These are phyloP conservation scores for Hyphodiscus sp. DNA, from an alignment of 2,329 filamentous ascomycete genomes.

Conservation along the genomic window DNA sequence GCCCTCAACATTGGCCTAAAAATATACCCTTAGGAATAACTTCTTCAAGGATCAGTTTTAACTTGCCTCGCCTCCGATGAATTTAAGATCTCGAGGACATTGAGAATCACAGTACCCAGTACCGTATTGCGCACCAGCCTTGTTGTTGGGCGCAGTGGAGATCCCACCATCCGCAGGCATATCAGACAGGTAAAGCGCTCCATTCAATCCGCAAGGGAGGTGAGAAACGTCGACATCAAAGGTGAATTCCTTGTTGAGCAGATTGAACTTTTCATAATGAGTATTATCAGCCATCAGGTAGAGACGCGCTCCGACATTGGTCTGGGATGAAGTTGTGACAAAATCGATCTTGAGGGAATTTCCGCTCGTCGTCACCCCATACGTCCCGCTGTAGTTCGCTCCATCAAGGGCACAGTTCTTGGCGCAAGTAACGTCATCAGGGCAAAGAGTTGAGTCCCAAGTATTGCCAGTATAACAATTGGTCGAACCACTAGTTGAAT, in stretches of 20 bases:
- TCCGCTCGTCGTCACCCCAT: slow-evolving; percentile 47
- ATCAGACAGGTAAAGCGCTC: slow-evolving; percentile 59
- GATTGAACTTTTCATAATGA: slow-evolving; percentile 58
- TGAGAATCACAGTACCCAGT: slow-evolving; percentile 60
- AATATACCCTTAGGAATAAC: too few relatives aligned
- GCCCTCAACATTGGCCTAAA: slow-evolving; percentile 46
- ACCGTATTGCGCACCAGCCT: slow-evolving; percentile 52
- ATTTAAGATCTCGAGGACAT: slow-evolving; percentile 46
- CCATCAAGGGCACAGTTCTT: slow-evolving; percentile 46
- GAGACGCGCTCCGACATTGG: slow-evolving; percentile 49
- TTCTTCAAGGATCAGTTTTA: background rate
- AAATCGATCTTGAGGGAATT: slow-evolving; percentile 49
- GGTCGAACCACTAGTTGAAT: slow-evolving; percentile 33
- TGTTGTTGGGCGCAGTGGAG: slow-evolving; percentile 42
- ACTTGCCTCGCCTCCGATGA: slow-evolving; percentile 41
- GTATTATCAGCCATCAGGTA: slow-evolving; percentile 53
- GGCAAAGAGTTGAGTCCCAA: slow-evolving; percentile 36
- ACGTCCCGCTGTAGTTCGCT: slow-evolving; percentile 44
- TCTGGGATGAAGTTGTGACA: slow-evolving; percentile 36
- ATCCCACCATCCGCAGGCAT: slow-evolving; percentile 59
- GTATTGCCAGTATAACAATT: slow-evolving; percentile 37
- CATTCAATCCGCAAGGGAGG: slow-evolving; percentile 66
- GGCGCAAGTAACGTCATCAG: slow-evolving; percentile 37
- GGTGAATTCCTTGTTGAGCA: slow-evolving; percentile 62
- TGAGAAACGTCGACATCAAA: slow-evolving; percentile 66